Evolutionary conservation across 306 rosid species (phyloP).

Genomic region (Rubus idaeus): DNA sequence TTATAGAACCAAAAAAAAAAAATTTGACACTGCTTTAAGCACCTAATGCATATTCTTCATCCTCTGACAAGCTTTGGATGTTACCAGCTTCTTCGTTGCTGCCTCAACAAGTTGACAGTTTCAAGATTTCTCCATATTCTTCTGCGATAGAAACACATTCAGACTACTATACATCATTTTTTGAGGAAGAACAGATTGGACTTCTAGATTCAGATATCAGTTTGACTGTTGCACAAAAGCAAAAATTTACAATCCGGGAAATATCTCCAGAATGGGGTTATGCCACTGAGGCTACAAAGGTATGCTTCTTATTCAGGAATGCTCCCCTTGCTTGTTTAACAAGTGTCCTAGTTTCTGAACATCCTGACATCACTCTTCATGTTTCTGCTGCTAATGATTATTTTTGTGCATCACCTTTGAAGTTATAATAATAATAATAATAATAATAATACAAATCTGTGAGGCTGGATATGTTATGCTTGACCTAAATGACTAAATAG

Average conservation of each 20-base stretch:
- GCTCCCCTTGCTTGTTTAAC: neutral
- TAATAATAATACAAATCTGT: neutral
- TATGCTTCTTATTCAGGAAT: constrained; percentile 29
- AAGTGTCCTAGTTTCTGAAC: neutral
- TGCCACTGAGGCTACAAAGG: constrained; percentile 76
- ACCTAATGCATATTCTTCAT: constrained; percentile 19
- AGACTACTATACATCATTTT: constrained; percentile 33
- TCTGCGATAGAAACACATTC: constrained; percentile 37
- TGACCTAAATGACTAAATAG: neutral
- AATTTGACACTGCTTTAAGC: constrained; percentile 16
- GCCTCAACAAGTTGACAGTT: constrained; percentile 34
- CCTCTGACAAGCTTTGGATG: constrained; percentile 36
- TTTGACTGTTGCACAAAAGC: constrained; percentile 60
- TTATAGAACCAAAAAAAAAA: neutral
- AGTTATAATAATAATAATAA: neutral
- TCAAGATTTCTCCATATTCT: constrained; percentile 41
- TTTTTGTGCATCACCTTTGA: neutral
- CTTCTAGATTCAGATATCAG: constrained; percentile 44
- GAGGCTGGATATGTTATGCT: neutral
- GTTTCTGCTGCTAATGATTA: neutral
- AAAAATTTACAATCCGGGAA: constrained; percentile 65
- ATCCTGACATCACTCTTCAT: neutral
- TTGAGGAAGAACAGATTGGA: constrained; percentile 52
- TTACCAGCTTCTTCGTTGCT: constrained; percentile 48
- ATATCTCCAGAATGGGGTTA: constrained; percentile 86